Percentiles rank a stretch among this genome's conserved stretches.
Evolutionary conservation across 495 filamentous ascomycete species (phyloP).

Genomic region (Astrothelium macrocarpum): DNA sequence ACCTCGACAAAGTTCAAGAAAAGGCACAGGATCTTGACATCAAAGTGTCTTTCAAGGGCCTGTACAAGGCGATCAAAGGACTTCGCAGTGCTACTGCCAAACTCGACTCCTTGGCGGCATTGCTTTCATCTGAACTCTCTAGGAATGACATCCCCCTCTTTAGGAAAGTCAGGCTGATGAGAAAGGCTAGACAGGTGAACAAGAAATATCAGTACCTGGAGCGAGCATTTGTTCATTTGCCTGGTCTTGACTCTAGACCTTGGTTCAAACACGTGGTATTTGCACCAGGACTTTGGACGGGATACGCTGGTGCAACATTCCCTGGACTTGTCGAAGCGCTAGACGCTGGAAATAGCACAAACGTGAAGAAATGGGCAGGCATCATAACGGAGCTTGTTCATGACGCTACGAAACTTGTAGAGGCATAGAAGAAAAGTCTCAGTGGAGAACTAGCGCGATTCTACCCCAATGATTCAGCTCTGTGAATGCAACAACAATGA

Average conservation of each 20-base stretch:
- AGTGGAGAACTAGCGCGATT: too few species aligned
- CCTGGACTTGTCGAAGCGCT: conserved; percentile 54
- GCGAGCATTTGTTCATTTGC: conserved; percentile 48
- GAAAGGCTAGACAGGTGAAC: conserved; percentile 50
- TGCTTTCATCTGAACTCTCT: conserved; percentile 37
- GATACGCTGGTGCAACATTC: conserved; percentile 69
- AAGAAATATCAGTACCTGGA: conserved; percentile 54
- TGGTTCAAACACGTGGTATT: conserved; percentile 68
- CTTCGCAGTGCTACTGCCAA: conserved; percentile 39
- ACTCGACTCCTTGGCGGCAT: conserved; percentile 48
- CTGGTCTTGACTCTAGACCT: conserved; percentile 47
- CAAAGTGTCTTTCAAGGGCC: conserved; percentile 29
- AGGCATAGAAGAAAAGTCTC: too few species aligned
- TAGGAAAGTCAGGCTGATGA: conserved; percentile 39
- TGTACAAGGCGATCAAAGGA: conserved; percentile 40
- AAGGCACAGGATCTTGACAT: conserved; percentile 25
- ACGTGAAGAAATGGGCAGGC: conserved; percentile 26
- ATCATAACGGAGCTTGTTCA: conserved; percentile 27
- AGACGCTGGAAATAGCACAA: conserved; percentile 39
- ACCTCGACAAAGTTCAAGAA: conserved; percentile 47
- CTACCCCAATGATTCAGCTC: too few species aligned
- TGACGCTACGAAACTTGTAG: conserved; percentile 20
- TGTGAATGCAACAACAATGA: too few species aligned
- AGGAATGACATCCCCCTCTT: conserved; percentile 41
- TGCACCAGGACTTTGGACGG: conserved; percentile 75